These are phyloP conservation scores for Colletotrichum navitas DNA, from an alignment of 2,329 filamentous ascomycete genomes.

Conservation along the genomic window DNA sequence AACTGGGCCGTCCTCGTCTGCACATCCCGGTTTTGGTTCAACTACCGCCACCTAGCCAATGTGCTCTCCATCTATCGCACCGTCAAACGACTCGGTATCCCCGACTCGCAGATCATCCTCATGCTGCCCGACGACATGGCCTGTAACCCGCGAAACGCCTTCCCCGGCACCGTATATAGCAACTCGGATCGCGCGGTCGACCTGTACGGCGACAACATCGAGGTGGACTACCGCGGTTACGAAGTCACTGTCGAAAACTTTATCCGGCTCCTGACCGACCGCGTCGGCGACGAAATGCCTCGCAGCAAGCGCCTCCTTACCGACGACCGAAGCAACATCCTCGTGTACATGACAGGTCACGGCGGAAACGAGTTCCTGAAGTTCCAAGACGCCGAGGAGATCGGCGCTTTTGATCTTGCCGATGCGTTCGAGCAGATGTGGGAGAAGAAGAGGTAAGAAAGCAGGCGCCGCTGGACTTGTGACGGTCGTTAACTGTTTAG, in stretches of 20 bases:
- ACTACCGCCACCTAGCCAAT: conserved; percentile 98
- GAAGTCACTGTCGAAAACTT: conserved; percentile 99
- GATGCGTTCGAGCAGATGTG: conserved; percentile 99
- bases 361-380: conserved; percentile 98
- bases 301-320: conserved; percentile 93
- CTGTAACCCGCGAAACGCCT: conserved; percentile 98
- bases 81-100: conserved; percentile 96
- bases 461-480: not conserved
- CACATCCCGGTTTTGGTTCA: conserved; percentile 99
- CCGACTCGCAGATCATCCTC: conserved; percentile 98
- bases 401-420: conserved; percentile 93
- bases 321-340: conserved; percentile 94
- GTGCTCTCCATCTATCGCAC: conserved; percentile 97
- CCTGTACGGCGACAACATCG: conserved; percentile 97
- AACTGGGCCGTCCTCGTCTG: conserved; percentile 99
- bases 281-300: conserved; percentile 94
- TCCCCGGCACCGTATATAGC: conserved; percentile 97
- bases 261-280: conserved; percentile 92
- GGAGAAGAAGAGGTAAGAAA: conserved; percentile 92
- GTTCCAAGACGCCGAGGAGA: conserved; percentile 98
- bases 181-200: conserved; percentile 97
- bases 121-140: conserved; percentile 99
- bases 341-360: conserved; percentile 99
- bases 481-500: conserved; percentile 53
- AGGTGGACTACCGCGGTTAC: conserved; percentile 98